Percentiles rank a stretch among this genome's conserved stretches.
Conservation (phyloP, 2,329 filamentous ascomycete species). For the Septoria petroselini region DNA sequence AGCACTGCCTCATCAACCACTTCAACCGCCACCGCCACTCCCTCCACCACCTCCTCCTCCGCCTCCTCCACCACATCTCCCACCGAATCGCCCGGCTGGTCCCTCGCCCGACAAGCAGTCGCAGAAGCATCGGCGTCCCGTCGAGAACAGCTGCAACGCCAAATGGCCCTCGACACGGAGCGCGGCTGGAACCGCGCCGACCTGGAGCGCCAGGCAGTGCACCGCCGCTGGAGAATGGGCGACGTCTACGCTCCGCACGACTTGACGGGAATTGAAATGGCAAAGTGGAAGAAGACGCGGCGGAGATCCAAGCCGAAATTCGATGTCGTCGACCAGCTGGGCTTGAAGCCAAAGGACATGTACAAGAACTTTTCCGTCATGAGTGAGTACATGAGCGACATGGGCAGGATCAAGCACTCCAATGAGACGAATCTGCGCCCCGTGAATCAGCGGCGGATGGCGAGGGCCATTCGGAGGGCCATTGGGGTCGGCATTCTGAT, state of each 20-base stretch:
- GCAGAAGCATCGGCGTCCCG: neutral
- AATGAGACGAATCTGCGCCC: slow-evolving; percentile 74
- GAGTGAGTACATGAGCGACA: slow-evolving; percentile 79
- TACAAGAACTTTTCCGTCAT: slow-evolving; percentile 97
- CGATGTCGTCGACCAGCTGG: slow-evolving; percentile 77
- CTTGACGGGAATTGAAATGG: slow-evolving; percentile 71
- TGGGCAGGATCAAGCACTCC: slow-evolving; percentile 80
- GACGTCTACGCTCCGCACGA: slow-evolving; percentile 92
- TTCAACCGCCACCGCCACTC: neutral
- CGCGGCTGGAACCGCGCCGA: slow-evolving; percentile 42
- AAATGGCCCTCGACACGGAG: slow-evolving; percentile 21
- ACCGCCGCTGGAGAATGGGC: slow-evolving; percentile 68
- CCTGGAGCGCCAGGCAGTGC: slow-evolving; percentile 60
- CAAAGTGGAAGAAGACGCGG: slow-evolving; percentile 67
- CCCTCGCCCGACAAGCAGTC: slow-evolving; percentile 4
- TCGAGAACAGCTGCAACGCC: slow-evolving; percentile 10
- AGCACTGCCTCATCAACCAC: slow-evolving; percentile 1
- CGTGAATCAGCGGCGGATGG: slow-evolving; percentile 87
- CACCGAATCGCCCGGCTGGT: neutral
- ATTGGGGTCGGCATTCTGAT: slow-evolving; percentile 81
- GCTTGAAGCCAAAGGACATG: slow-evolving; percentile 74
- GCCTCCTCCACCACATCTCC: neutral
- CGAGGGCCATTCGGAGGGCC: slow-evolving; percentile 84
- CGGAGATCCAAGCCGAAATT: slow-evolving; percentile 45
- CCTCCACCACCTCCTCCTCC: neutral